Conservation (phyloP, 169 alveolate genomes). For the Cryptosporidium ubiquitum region DNA sequence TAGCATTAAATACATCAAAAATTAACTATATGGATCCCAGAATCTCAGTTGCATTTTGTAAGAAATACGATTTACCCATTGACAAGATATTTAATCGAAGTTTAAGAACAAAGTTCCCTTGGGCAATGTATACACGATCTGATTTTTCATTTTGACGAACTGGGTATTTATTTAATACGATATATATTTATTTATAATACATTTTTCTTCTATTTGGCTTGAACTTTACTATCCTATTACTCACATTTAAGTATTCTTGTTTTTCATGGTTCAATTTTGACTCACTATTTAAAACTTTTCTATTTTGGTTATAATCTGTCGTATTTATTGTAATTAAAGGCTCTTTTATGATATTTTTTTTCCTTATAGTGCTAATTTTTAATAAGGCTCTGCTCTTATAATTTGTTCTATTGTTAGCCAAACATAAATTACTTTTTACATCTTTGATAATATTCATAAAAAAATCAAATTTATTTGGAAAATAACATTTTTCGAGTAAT, state of each 20-base stretch:
- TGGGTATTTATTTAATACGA: neutral
- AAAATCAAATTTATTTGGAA: neutral
- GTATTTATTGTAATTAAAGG: neutral
- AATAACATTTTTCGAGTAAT: neutral
- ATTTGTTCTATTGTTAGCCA: conserved; percentile 7
- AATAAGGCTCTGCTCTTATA: conserved; percentile 12
- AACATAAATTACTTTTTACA: conserved; percentile 2
- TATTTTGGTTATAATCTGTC: neutral
- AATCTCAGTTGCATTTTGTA: conserved; percentile 97
- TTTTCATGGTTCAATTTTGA: neutral
- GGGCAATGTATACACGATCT: conserved; percentile 98
- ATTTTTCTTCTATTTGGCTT: conserved; percentile 48
- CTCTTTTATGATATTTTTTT: neutral
- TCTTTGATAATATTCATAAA: conserved; percentile 3
- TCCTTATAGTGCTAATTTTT: neutral
- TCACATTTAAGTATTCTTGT: neutral
- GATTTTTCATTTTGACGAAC: conserved; percentile 88
- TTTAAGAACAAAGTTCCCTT: conserved; percentile 94
- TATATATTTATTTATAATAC: neutral
- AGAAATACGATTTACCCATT: conserved; percentile 94
- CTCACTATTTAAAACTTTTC: neutral
- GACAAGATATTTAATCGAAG: conserved; percentile 95
- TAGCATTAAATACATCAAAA: conserved; percentile 98
- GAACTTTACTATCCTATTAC: conserved; percentile 7
- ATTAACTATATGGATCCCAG: conserved; percentile 99